These are phyloP conservation scores for Zopfia rhizophila DNA, from an alignment of 2,329 filamentous ascomycete species.

Conservation along the genomic window DNA sequence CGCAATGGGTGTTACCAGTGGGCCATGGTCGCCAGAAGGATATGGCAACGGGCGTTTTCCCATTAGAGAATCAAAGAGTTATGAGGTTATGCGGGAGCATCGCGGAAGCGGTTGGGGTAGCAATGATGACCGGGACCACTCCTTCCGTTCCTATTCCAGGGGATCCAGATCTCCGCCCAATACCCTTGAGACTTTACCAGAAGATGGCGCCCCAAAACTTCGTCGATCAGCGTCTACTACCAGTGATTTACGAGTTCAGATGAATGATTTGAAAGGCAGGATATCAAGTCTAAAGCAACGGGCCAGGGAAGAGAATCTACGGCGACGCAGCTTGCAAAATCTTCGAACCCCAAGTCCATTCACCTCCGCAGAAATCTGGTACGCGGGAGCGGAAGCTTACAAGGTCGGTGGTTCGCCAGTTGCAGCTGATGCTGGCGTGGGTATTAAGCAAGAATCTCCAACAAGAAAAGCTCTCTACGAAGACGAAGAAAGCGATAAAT, in stretches of 20 bases:
- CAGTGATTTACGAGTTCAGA: slow-evolving; percentile 81
- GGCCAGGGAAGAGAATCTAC: slow-evolving; percentile 80
- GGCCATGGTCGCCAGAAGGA: slow-evolving; percentile 50
- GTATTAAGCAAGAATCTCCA: slow-evolving; percentile 39
- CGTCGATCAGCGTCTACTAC: slow-evolving; percentile 77
- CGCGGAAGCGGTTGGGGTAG: slow-evolving; percentile 29
- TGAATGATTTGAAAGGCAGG: slow-evolving; percentile 85
- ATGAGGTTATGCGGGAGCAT: slow-evolving; percentile 51
- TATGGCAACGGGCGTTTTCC: slow-evolving; percentile 48
- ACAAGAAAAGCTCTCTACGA: slow-evolving; percentile 35
- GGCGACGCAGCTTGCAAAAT: slow-evolving; percentile 79
- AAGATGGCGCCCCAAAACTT: slow-evolving; percentile 54
- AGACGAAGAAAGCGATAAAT: slow-evolving; percentile 18
- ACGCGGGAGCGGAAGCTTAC: slow-evolving; percentile 51
- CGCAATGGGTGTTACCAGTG: slow-evolving; percentile 49
- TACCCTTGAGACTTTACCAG: slow-evolving; percentile 53
- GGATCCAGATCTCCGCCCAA: slow-evolving; percentile 47
- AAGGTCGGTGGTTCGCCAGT: slow-evolving; percentile 35
- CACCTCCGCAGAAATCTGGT: slow-evolving; percentile 74
- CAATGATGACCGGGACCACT: slow-evolving; percentile 35
- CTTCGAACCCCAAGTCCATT: slow-evolving; percentile 81
- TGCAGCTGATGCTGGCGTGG: slow-evolving; percentile 40
- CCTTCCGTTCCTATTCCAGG: slow-evolving; percentile 51
- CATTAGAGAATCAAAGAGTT: slow-evolving; percentile 51
- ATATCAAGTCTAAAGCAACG: slow-evolving; percentile 83